Conservation (phyloP, 2,329 filamentous ascomycete genomes). For the Talaromyces funiculosus region DNA sequence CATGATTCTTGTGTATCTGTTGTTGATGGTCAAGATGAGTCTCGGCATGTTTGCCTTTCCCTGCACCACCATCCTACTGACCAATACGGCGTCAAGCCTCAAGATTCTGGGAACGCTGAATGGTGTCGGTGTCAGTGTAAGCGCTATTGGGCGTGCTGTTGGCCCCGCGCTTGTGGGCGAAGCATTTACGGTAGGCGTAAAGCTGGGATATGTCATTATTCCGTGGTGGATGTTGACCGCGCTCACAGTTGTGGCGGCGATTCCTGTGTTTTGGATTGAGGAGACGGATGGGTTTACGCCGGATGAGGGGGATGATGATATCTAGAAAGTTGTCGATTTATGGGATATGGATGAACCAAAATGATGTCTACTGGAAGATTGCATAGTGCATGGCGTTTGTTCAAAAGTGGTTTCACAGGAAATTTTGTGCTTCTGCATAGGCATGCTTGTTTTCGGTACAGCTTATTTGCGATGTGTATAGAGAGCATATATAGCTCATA, state of each 20-base stretch:
- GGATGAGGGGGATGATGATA: conserved; percentile 19
- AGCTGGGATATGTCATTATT: conserved; percentile 67
- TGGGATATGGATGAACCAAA: not conserved
- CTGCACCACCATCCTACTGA: conserved; percentile 81
- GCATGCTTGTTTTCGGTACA: not conserved
- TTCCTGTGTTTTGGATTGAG: conserved; percentile 69
- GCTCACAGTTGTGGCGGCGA: conserved; percentile 58
- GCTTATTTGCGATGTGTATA: not conserved
- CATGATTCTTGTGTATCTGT: conserved; percentile 54
- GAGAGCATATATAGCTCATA: not conserved
- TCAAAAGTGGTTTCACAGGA: not conserved
- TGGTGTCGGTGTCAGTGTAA: conserved; percentile 78
- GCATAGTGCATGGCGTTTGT: conserved; percentile 4
- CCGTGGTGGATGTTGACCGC: conserved; percentile 74
- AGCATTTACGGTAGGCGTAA: conserved; percentile 70
- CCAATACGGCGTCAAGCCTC: conserved; percentile 73
- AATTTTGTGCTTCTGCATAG: not conserved
- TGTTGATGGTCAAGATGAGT: conserved; percentile 70
- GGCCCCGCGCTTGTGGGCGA: conserved; percentile 71
- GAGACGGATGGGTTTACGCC: conserved; percentile 64
- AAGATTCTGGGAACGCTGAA: conserved; percentile 81
- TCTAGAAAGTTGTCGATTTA: not conserved
- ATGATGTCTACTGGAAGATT: not conserved
- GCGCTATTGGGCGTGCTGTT: conserved; percentile 69
- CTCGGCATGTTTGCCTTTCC: conserved; percentile 82